phyloP scores from a whole-genome alignment of 148 eudicot genomes.

The Nepenthes mirabilis region DNA sequence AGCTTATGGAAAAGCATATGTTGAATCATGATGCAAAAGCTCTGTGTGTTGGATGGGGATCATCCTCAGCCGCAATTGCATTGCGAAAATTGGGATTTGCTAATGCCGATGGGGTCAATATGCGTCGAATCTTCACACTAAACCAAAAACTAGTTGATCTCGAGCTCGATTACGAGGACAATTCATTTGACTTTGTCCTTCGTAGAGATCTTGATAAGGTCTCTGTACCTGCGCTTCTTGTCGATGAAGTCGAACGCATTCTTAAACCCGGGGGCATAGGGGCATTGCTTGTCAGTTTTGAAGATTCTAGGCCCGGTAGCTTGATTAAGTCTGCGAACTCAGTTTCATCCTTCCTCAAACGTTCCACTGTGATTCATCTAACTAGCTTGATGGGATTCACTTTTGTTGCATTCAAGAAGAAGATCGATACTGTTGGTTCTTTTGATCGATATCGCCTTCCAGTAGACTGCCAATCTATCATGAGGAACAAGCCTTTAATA shows the following conservation, averaged over 20 bases:
- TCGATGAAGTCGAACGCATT: conserved; percentile 70
- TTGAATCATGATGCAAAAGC: conserved; percentile 35
- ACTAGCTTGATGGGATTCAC: conserved; percentile 32
- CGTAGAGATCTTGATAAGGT: conserved; percentile 59
- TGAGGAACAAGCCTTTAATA: conserved; percentile 37
- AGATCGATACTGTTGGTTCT: conserved; percentile 11
- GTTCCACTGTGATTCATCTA: conserved; percentile 46
- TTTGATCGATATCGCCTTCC: conserved; percentile 53
- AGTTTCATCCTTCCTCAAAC: conserved; percentile 49
- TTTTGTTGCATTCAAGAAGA: conserved; percentile 57
- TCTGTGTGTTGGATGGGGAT: conserved; percentile 66
- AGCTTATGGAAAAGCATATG: conserved; percentile 50
- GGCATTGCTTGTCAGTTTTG: conserved; percentile 45
- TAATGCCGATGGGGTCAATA: conserved; percentile 34
- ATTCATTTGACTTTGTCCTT: conserved; percentile 52
- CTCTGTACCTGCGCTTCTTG: conserved; percentile 63
- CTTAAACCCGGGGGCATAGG: conserved; percentile 70
- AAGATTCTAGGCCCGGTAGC: conserved; percentile 28
- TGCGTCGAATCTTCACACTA: conserved; percentile 46
- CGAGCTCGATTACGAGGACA: conserved; percentile 47
- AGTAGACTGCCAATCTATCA: conserved; percentile 40
- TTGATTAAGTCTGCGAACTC: conserved; percentile 49
- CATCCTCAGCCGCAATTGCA: conserved; percentile 25
- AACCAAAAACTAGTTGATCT: conserved; percentile 37
- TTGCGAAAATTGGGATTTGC: conserved; percentile 48